Evolutionary conservation across 805 yeast genomes (phyloP).

Genomic region (Wickerhamia fluorescens): DNA sequence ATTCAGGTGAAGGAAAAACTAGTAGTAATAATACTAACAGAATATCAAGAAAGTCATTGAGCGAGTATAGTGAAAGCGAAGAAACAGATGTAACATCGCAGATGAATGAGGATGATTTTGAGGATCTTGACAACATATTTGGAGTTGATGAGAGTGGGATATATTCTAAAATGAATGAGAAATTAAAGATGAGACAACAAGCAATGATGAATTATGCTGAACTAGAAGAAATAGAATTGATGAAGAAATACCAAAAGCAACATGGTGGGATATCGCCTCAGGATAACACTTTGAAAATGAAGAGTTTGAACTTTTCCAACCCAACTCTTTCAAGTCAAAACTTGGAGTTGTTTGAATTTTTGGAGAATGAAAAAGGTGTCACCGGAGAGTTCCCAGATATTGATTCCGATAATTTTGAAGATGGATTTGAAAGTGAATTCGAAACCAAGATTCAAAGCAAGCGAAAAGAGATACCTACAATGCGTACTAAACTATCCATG

Average conservation of each 20-base stretch:
- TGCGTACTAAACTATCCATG: constrained; percentile 12
- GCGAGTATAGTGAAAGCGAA: constrained; percentile 31
- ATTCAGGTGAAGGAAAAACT: no score
- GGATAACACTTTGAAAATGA: constrained; percentile 24
- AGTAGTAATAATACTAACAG: constrained; percentile 3
- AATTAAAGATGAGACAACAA: constrained; percentile 15
- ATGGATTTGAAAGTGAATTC: constrained; percentile 24
- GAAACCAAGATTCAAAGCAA: constrained; percentile 3
- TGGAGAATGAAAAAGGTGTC: constrained; percentile 28
- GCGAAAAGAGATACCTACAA: background rate
- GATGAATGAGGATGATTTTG: constrained; percentile 31
- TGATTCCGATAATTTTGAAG: constrained; percentile 30
- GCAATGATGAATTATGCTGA: constrained; percentile 26
- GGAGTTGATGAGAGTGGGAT: constrained; percentile 32
- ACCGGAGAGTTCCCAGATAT: constrained; percentile 31
- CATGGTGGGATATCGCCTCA: constrained; percentile 4
- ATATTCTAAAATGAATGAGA: constrained; percentile 21
- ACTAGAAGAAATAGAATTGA: constrained; percentile 25
- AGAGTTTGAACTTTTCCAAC: constrained; percentile 16
- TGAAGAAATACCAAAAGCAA: constrained; percentile 9
- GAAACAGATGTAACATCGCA: constrained; percentile 35
- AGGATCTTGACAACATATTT: constrained; percentile 31
- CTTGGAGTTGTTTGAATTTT: constrained; percentile 12
- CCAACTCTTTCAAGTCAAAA: constrained; percentile 5
- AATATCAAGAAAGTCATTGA: constrained; percentile 17